Evolutionary conservation across 2,329 filamentous ascomycete genomes (phyloP).

Genomic region (Paraconiothyrium sp.): DNA sequence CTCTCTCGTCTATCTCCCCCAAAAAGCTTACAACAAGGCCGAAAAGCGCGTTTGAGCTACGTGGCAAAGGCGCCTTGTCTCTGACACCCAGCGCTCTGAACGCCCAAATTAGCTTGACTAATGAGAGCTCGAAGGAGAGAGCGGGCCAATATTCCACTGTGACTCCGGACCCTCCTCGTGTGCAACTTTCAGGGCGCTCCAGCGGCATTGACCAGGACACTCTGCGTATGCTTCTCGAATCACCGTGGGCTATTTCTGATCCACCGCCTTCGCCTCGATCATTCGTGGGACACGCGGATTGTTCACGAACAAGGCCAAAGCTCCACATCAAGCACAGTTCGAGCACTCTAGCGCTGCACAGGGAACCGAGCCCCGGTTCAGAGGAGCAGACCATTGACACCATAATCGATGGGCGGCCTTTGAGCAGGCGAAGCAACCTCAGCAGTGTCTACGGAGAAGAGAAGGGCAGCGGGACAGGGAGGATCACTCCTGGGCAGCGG

Average conservation of each 20-base stretch:
- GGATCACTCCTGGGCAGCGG: constrained; percentile 41
- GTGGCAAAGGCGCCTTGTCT: constrained; percentile 16
- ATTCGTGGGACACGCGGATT: constrained; percentile 6
- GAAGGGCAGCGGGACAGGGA: constrained; percentile 21
- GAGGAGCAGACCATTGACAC: constrained; percentile 27
- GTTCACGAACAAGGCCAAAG: neutral
- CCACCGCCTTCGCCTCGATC: constrained; percentile 11
- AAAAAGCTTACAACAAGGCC: constrained; percentile 36
- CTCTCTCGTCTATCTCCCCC: constrained; percentile 28
- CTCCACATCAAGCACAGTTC: constrained; percentile 23
- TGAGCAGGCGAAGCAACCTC: constrained; percentile 6
- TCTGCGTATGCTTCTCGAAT: constrained; percentile 20
- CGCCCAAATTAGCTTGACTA: constrained; percentile 5
- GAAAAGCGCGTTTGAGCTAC: constrained; percentile 47
- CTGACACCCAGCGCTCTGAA: neutral
- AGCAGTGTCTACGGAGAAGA: constrained; percentile 3
- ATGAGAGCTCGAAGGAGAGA: neutral
- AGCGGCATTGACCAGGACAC: constrained; percentile 19
- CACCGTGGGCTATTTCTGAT: constrained; percentile 21
- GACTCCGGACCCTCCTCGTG: neutral
- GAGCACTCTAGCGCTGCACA: constrained; percentile 28
- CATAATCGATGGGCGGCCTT: constrained; percentile 16
- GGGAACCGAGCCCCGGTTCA: constrained; percentile 24
- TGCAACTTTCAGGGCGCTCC: neutral
- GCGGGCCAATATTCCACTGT: neutral